Evolutionary conservation across 306 rosid species (phyloP), one percentile per base, ranked within the genome.

Genomic region (Gastrolobium villosum): DNA sequence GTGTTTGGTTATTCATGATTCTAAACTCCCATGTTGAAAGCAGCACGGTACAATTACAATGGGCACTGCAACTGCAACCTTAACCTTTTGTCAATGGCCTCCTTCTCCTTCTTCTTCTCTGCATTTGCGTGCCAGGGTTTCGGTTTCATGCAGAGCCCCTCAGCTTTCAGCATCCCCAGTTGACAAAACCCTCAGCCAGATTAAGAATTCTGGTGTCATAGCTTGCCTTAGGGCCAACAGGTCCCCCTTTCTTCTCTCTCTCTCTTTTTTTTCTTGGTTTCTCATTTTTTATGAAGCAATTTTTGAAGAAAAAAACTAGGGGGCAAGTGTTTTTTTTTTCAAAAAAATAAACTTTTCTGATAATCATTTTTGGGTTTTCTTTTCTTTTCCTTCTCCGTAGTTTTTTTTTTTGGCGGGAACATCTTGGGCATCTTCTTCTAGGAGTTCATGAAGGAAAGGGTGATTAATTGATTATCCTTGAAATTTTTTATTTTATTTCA

Each of bases 141-240:
- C 85, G 52, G 35, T 84, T 85, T 79, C 85, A 75, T 81, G 89
- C 84, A 56, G 66, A 69, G 62, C 80, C 44, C 30, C 76, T 48
- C 85, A 55, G 41, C 80, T 80, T 76, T 79, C 90, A 35, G 11
- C n/a, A n/a, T 70, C 94, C 14, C 76, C 84, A 26, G 68, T 61
- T 65, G 85, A 83, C 78, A 82, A 80, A 72, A 92, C 96, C 76
- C 62, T 86, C 63, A 49, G 32, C 48, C 85, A 83, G 60, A 86
- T 94, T 9, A 69, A 84, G 5, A 88, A 72, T 81, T 90, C 94
- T 45, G 94, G 94, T 73, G 87, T 94, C 82, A 88, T 94, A n/a
- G 98, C 98, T 45, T 94, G 98, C 82, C 97, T 94, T 79, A 90
- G 96, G 6, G 93, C 94, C 76, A 89, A 72, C 70, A 92, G 92